Conservation (phyloP, 805 yeast species). For the Brettanomyces bruxellensis region DNA sequence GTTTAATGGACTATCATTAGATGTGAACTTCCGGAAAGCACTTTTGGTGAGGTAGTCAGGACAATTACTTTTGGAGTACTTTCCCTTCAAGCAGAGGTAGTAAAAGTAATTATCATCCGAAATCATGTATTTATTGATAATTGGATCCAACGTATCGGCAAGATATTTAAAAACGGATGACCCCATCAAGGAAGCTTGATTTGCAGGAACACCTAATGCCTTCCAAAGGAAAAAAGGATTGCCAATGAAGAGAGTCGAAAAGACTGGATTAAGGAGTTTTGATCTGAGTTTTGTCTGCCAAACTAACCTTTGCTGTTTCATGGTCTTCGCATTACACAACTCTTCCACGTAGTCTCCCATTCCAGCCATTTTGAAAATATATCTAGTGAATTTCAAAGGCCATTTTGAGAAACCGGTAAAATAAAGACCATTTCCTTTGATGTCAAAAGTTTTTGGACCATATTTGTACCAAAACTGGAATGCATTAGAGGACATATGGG, state of each 20-base stretch:
- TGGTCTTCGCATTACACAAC: slow-evolving; percentile 46
- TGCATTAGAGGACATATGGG: slow-evolving; percentile 70
- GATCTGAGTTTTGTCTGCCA: slow-evolving; percentile 63
- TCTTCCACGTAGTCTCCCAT: slow-evolving; percentile 40
- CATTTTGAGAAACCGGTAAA: slow-evolving; percentile 83
- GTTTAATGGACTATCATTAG: slow-evolving; percentile 44
- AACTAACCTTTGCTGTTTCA: slow-evolving; percentile 53
- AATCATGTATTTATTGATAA: slow-evolving; percentile 52
- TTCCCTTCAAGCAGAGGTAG: slow-evolving; percentile 56
- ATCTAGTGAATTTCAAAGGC: slow-evolving; percentile 66
- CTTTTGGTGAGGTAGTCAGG: slow-evolving; percentile 63
- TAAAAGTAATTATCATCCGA: slow-evolving; percentile 73
- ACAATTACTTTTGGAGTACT: slow-evolving; percentile 53
- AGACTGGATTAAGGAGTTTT: slow-evolving; percentile 59
- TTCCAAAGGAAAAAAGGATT: slow-evolving; percentile 84
- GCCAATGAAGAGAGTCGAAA: slow-evolving; percentile 61
- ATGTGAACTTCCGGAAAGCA: slow-evolving; percentile 44
- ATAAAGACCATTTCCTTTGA: slow-evolving; percentile 53
- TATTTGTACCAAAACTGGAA: slow-evolving; percentile 71
- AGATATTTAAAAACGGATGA: slow-evolving; percentile 62
- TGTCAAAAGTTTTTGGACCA: slow-evolving; percentile 49
- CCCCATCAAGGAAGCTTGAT: slow-evolving; percentile 77
- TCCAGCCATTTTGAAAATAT: slow-evolving; percentile 50
- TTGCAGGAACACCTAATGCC: slow-evolving; percentile 82
- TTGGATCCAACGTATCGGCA: slow-evolving; percentile 71